phyloP scores from a whole-genome alignment of 768 basidiomycete genomes.

The Termitomyces sp. region DNA sequence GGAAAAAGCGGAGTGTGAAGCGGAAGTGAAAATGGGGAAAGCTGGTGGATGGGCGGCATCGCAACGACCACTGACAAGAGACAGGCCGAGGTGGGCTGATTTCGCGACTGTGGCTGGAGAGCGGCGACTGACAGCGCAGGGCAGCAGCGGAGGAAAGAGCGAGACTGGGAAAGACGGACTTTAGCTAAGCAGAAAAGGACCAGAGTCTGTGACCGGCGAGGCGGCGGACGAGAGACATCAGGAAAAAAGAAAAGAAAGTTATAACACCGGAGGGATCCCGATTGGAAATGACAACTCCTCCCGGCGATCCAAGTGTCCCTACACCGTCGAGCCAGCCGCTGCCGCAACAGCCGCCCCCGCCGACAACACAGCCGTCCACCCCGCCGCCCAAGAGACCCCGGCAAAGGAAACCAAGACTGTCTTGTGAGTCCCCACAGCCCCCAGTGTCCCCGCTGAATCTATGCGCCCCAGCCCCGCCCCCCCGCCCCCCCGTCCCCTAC shows the following conservation, averaged over 20 bases:
- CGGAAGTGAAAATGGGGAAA: conserved; percentile 26
- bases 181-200: conserved; percentile 37
- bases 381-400: conserved; percentile 48
- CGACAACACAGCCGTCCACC: conserved; percentile 32
- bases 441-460: conserved; percentile 23
- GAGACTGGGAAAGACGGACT: conserved; percentile 7
- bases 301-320: conserved; percentile 32
- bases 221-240: not conserved
- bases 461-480: conserved; percentile 42
- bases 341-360: conserved; percentile 43
- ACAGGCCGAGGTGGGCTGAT: conserved; percentile 6
- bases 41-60: conserved; percentile 10
- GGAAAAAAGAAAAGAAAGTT: conserved; percentile 23
- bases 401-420: conserved; percentile 40
- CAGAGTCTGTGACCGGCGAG: conserved; percentile 6
- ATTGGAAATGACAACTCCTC: conserved; percentile 43
- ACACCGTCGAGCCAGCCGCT: conserved; percentile 31
- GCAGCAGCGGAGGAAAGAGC: conserved; percentile 2
- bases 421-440: conserved; percentile 13
- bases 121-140: conserved; percentile 1
- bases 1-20: conserved; percentile 18
- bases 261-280: conserved; percentile 35
- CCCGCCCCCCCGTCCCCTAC: conserved; percentile 4
- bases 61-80: conserved; percentile 1
- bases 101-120: not conserved